phyloP scores from a whole-genome alignment of 805 yeast genomes.

The Kodamaea leandrae region DNA sequence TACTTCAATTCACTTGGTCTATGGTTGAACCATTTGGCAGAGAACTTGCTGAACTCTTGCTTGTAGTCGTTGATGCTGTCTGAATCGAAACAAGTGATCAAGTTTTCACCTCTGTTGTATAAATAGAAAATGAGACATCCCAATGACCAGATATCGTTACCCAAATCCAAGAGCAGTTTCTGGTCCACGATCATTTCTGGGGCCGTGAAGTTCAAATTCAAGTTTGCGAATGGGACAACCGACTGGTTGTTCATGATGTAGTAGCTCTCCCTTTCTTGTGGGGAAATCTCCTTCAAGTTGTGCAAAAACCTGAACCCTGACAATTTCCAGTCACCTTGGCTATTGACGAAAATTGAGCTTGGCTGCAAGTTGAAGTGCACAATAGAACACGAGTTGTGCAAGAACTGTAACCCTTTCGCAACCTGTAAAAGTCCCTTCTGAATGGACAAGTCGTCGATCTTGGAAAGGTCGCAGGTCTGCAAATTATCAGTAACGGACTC shows the following conservation, averaged over 20 bases:
- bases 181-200: constrained; percentile 75
- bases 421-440: constrained; percentile 83
- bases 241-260: constrained; percentile 72
- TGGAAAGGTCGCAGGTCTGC: constrained; percentile 29
- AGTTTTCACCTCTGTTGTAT: constrained; percentile 53
- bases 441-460: constrained; percentile 65
- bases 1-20: constrained; percentile 35
- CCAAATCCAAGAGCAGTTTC: constrained; percentile 49
- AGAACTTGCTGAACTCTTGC: constrained; percentile 49
- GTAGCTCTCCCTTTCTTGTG: constrained; percentile 52
- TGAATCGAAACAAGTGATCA: constrained; percentile 39
- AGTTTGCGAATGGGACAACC: constrained; percentile 72
- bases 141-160: constrained; percentile 80
- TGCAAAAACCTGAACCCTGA: constrained; percentile 61
- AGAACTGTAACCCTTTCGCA: constrained; percentile 73
- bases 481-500: constrained; percentile 69
- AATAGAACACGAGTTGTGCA: constrained; percentile 71
- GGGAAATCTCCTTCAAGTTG: constrained; percentile 48
- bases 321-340: constrained; percentile 91
- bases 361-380: constrained; percentile 83
- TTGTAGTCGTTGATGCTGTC: constrained; percentile 61
- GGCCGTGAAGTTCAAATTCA: constrained; percentile 72
- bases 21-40: constrained; percentile 42
- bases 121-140: constrained; percentile 74
- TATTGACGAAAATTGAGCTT: constrained; percentile 68